Conservation (phyloP, 495 filamentous ascomycete species). For the Physcia stellaris region DNA sequence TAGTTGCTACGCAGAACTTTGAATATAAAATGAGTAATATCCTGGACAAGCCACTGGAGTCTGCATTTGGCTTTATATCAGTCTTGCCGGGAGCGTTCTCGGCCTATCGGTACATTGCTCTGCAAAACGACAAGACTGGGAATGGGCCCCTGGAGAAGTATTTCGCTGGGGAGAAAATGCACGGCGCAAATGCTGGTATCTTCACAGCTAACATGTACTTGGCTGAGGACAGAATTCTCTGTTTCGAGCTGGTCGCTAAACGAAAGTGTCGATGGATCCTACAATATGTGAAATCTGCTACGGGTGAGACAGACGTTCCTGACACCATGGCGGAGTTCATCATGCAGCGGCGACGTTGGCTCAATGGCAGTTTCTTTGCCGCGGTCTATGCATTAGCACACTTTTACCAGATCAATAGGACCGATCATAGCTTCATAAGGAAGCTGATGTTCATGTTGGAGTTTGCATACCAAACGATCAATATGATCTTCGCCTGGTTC, state of each 20-base stretch:
- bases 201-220: slow-evolving; percentile 99
- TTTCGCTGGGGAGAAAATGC: slow-evolving; percentile 95
- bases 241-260: slow-evolving; percentile 97
- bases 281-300: slow-evolving; percentile 94
- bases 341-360: slow-evolving; percentile 88
- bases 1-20: slow-evolving; percentile 96
- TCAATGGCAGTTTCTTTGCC: slow-evolving; percentile 98
- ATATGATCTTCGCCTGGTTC: slow-evolving; percentile 99
- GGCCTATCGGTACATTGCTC: slow-evolving; percentile 82
- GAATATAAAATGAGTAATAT: slow-evolving; percentile 99
- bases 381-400: slow-evolving; percentile 91
- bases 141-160: slow-evolving; percentile 92
- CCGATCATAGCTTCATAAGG: slow-evolving; percentile 72
- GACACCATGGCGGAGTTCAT: slow-evolving; percentile 91
- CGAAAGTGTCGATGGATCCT: slow-evolving; percentile 94
- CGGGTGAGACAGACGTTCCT: slow-evolving; percentile 96
- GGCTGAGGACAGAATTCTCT: slow-evolving; percentile 97
- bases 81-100: slow-evolving; percentile 97
- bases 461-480: slow-evolving; percentile 86
- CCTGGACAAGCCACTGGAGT: slow-evolving; percentile 94
- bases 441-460: slow-evolving; percentile 86
- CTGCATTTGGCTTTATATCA: slow-evolving; percentile 93
- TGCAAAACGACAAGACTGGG: slow-evolving; percentile 93
- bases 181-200: slow-evolving; percentile 88
- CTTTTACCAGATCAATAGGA: slow-evolving; percentile 88